Evolutionary conservation across 2,329 filamentous ascomycete genomes (phyloP).

Genomic region (Ophiostoma australiae): DNA sequence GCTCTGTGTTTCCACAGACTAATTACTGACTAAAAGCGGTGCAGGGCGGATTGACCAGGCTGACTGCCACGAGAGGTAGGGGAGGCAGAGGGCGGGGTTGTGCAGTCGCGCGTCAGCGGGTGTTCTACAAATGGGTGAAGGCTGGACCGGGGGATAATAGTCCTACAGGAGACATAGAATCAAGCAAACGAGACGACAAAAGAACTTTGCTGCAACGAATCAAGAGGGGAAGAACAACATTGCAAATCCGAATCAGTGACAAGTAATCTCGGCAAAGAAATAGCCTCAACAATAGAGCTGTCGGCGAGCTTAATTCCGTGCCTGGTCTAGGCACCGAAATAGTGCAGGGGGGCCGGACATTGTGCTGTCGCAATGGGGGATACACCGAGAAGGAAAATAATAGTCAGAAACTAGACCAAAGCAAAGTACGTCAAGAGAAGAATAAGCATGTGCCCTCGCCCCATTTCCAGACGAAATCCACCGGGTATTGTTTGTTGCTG

Average conservation of each 20-base stretch:
- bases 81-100: constrained; percentile 10
- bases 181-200: not conserved
- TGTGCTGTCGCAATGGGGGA: not conserved
- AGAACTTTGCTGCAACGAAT: too few relatives aligned
- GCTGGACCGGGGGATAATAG: not conserved
- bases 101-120: not conserved
- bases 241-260: too few relatives aligned
- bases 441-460: not conserved
- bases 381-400: not conserved
- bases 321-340: constrained; percentile 4
- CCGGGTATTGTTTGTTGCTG: not conserved
- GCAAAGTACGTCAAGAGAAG: not conserved
- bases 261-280: not conserved
- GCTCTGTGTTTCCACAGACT: not conserved
- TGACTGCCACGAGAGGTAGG: constrained; percentile 17
- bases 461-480: not conserved
- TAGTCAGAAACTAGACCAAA: not conserved
- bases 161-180: not conserved
- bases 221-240: too few relatives aligned
- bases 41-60: constrained; percentile 18
- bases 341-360: not conserved
- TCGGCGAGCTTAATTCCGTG: not conserved
- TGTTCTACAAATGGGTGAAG: not conserved
- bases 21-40: not conserved
- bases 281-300: not conserved